Evolutionary conservation across 2,329 filamentous ascomycete species (phyloP).

Genomic region (Neoascochyta sp.): DNA sequence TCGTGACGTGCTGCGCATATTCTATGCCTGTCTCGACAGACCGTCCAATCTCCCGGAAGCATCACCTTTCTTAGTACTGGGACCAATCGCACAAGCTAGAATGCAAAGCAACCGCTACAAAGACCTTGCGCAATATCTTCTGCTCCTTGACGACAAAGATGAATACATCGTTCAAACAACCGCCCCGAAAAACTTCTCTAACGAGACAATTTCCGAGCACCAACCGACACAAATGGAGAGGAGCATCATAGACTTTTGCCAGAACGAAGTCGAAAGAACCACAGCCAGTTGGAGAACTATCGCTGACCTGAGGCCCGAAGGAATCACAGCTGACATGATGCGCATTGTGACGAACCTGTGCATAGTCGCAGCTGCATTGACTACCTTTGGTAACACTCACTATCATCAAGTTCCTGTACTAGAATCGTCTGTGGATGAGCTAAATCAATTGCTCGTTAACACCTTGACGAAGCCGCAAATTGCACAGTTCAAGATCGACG

Average conservation of each 20-base stretch:
- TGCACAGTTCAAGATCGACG: constrained; percentile 45
- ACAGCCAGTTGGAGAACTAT: constrained; percentile 44
- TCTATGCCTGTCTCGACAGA: constrained; percentile 66
- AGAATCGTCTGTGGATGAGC: constrained; percentile 16
- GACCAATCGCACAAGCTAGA: constrained; percentile 45
- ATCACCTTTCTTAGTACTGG: constrained; percentile 36
- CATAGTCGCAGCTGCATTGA: constrained; percentile 40
- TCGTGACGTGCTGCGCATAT: constrained; percentile 62
- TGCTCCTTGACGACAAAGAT: constrained; percentile 34
- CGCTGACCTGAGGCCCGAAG: constrained; percentile 41
- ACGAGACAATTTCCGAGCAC: constrained; percentile 13
- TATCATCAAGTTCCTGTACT: constrained; percentile 23
- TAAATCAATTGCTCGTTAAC: constrained; percentile 27
- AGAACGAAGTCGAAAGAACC: constrained; percentile 46
- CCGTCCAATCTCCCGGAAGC: constrained; percentile 20
- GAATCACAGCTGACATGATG: constrained; percentile 49
- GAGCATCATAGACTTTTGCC: constrained; percentile 45
- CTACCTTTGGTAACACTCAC: constrained; percentile 12
- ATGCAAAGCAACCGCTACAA: constrained; percentile 40
- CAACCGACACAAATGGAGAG: constrained; percentile 22
- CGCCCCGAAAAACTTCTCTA: constrained; percentile 1
- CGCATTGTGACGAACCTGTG: constrained; percentile 50
- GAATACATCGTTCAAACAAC: constrained; percentile 7
- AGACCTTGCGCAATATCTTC: constrained; percentile 49
- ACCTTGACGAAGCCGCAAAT: constrained; percentile 39